Evolutionary conservation across 805 yeast species (phyloP).

Genomic region (Torulaspora maleeae): DNA sequence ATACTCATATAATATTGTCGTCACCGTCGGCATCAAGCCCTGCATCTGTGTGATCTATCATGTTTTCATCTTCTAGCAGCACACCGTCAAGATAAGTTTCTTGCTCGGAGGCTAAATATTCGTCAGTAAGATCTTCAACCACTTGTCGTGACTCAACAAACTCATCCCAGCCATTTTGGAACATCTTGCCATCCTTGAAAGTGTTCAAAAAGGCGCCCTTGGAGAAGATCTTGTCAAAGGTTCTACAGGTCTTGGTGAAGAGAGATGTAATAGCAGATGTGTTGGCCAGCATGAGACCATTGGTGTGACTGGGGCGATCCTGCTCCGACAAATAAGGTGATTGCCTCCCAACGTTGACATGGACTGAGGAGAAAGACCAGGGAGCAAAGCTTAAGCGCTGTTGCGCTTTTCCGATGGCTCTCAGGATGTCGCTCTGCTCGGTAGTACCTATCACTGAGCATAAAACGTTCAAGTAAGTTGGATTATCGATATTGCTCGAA

Average conservation of each 20-base stretch:
- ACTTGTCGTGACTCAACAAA: constrained; percentile 74
- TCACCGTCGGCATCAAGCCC: constrained; percentile 32
- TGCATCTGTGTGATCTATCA: constrained; percentile 26
- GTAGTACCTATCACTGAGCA: constrained; percentile 61
- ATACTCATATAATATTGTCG: constrained; percentile 17
- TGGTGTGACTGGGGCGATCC: constrained; percentile 40
- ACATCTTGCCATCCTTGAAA: constrained; percentile 47
- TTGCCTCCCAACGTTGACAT: constrained; percentile 68
- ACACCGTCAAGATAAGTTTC: constrained; percentile 42
- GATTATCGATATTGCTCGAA: constrained; percentile 39
- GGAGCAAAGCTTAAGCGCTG: constrained; percentile 73
- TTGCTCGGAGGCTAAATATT: constrained; percentile 67
- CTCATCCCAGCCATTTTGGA: constrained; percentile 48
- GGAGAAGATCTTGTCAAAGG: constrained; percentile 74
- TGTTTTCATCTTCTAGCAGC: constrained; percentile 36
- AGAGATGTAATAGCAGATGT: constrained; percentile 68
- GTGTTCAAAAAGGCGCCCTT: constrained; percentile 81
- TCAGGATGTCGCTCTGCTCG: constrained; percentile 68
- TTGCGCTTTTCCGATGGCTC: constrained; percentile 59
- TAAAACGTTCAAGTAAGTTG: constrained; percentile 61
- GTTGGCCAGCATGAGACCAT: constrained; percentile 82
- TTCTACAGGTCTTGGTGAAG: constrained; percentile 60
- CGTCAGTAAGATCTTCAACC: constrained; percentile 70
- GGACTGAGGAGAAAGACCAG: constrained; percentile 77
- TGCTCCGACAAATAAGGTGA: constrained; percentile 47